These are phyloP conservation scores for Brettanomyces custersianus DNA, from an alignment of 805 yeast genomes.

Conservation along the genomic window DNA sequence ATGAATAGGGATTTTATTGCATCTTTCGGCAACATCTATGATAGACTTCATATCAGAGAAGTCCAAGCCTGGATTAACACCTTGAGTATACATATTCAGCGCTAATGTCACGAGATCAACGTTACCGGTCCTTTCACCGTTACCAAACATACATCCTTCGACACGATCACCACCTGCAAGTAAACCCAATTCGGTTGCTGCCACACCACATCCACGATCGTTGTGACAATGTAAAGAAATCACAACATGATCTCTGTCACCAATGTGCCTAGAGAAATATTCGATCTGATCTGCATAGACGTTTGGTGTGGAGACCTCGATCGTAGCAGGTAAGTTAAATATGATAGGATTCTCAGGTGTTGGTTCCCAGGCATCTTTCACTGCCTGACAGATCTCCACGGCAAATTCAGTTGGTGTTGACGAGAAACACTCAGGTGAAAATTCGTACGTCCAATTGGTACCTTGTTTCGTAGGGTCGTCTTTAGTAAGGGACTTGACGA, in stretches of 20 bases:
- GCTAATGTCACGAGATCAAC: conserved; percentile 73
- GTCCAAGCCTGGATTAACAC: conserved; percentile 63
- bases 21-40: conserved; percentile 62
- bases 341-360: conserved; percentile 65
- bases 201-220: conserved; percentile 79
- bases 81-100: conserved; percentile 69
- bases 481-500: conserved; percentile 61
- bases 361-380: conserved; percentile 72
- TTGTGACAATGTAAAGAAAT: conserved; percentile 71
- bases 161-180: conserved; percentile 83
- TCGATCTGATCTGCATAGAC: conserved; percentile 76
- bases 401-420: conserved; percentile 71
- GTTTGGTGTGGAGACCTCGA: conserved; percentile 69
- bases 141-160: conserved; percentile 76
- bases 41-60: conserved; percentile 59
- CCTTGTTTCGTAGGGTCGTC: conserved; percentile 59
- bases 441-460: conserved; percentile 65
- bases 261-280: conserved; percentile 57
- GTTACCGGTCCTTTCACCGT: conserved; percentile 82
- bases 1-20: conserved; percentile 68
- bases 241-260: conserved; percentile 63
- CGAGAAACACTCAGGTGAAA: conserved; percentile 71
- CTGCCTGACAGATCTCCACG: conserved; percentile 71
- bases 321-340: conserved; percentile 76
- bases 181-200: conserved; percentile 69